Conservation (phyloP, 108 stramenopile genomes). For the Parietichytrium sp. region DNA sequence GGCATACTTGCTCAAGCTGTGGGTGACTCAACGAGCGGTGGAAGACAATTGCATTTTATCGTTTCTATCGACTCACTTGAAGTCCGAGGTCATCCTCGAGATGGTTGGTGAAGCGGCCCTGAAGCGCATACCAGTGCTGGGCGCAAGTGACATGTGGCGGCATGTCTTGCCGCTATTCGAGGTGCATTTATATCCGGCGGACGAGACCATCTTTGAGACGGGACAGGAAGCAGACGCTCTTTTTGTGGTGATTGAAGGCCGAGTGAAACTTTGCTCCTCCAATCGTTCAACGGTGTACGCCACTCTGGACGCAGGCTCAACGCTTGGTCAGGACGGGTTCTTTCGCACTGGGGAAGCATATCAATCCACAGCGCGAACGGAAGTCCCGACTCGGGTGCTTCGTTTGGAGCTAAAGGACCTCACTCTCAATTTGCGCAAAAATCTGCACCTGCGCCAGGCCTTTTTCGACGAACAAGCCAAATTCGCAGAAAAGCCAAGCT, state of each 20-base stretch:
- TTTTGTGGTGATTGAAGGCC: background rate
- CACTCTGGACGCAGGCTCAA: background rate
- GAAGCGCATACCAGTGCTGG: background rate
- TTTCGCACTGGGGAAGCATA: background rate
- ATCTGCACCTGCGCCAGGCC: background rate
- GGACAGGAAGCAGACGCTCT: background rate
- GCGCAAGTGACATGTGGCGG: background rate
- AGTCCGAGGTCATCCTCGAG: background rate
- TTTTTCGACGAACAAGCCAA: background rate
- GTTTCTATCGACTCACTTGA: constrained; percentile 39
- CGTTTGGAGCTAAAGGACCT: background rate
- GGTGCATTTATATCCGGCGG: background rate
- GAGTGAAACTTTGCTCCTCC: background rate
- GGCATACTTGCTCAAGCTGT: constrained; percentile 56
- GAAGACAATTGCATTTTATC: constrained; percentile 51
- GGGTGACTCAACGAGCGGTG: constrained; percentile 59
- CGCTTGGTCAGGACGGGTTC: background rate
- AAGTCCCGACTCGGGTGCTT: background rate
- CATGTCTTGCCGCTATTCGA: too few relatives aligned
- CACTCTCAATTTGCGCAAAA: background rate
- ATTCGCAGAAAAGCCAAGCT: background rate
- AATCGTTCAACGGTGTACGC: background rate
- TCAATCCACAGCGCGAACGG: background rate
- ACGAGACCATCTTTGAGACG: background rate
- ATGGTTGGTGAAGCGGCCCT: background rate